Evolutionary conservation across 352 stramenopile species (phyloP), one percentile per base, ranked within the genome.

Genomic region (Phytopythium chamaehyphon): DNA sequence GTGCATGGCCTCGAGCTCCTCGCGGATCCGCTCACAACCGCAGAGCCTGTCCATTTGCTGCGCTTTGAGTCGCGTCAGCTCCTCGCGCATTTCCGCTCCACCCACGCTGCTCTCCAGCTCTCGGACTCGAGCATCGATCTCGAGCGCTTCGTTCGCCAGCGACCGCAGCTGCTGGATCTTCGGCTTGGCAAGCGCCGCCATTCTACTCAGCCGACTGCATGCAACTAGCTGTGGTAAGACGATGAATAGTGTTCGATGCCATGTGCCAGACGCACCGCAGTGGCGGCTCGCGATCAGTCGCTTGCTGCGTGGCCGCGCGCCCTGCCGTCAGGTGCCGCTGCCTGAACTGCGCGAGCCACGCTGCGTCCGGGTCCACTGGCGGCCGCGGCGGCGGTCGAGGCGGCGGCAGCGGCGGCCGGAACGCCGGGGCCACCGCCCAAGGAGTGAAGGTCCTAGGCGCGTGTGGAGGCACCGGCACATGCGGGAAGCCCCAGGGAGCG

Each of bases 1-100:
- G 26, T 51, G 24, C 45, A 51, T 51, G 8, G 45, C 28, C 16
- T 40, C 45, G 11, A 51, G 28, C 45, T 51, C 45, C 7, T 23
- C 45, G n/a, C 24, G 12, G 18, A 51, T 6, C 12, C 45, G 45
- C 45, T 40, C 45, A n/a, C 45, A 40, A 16, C n/a, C n/a, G 11
- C 7, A 19, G 9, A 51, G 45, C 28, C 10, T 15, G 3, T 7
- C 12, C 45, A 40, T 19, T 23, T 19, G 45, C 45, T 51, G n/a
- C 24, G 16, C 28, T 6, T 26, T 38, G 8, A 51, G 18, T 9
- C 28, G 9, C 4, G 28, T 18, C 28, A 40, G 28, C 1, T 40
- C 28, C 9, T 18, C 26, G 12, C 23, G 24, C 4, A 12, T 9
- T 5, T 24, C 26, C n/a, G 2, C 16, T 16, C 3, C 15, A 15